Evolutionary conservation across 192 early-diverging fungal genomes (phyloP).

Genomic region (Coemansia sp.): DNA sequence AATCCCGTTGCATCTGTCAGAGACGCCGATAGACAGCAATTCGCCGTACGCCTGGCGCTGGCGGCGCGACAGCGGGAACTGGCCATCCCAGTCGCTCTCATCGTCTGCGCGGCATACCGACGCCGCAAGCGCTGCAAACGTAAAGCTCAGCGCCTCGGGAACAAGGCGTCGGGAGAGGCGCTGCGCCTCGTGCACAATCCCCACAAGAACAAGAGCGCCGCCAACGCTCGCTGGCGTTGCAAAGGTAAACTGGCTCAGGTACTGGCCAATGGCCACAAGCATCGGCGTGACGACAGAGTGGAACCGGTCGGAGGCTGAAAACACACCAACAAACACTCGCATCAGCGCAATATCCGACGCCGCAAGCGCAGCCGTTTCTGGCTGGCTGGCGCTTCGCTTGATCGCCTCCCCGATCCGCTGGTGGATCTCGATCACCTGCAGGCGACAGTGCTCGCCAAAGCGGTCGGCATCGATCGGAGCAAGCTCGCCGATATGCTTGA

Average conservation of each 20-base stretch:
- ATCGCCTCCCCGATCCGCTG: slow-evolving; percentile 41
- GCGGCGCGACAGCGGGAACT: slow-evolving; percentile 27
- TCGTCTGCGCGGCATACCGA: slow-evolving; percentile 19
- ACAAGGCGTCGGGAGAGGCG: slow-evolving; percentile 69
- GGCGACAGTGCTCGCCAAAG: slow-evolving; percentile 59
- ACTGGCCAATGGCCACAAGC: slow-evolving; percentile 76
- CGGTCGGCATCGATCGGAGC: slow-evolving; percentile 59
- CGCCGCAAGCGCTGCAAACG: slow-evolving; percentile 32
- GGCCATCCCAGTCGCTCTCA: slow-evolving; percentile 21
- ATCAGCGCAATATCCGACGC: slow-evolving; percentile 66
- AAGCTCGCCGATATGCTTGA: slow-evolving; percentile 65
- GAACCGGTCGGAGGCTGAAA: slow-evolving; percentile 90
- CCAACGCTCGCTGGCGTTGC: slow-evolving; percentile 60
- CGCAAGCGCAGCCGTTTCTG: slow-evolving; percentile 17
- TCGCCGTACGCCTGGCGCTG: slow-evolving; percentile 27
- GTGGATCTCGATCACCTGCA: slow-evolving; percentile 59
- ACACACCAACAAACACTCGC: slow-evolving; percentile 70
- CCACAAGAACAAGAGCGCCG: slow-evolving; percentile 77
- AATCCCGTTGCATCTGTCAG: slow-evolving; percentile 10
- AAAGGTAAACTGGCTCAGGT: slow-evolving; percentile 67
- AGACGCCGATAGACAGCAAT: slow-evolving; percentile 10
- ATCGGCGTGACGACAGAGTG: slow-evolving; percentile 87
- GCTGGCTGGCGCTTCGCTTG: not conserved
- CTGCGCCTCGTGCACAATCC: slow-evolving; percentile 67
- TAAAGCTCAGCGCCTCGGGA: slow-evolving; percentile 73